Conservation (phyloP, 495 filamentous ascomycete species). For the Cercophora newfieldiana region DNA sequence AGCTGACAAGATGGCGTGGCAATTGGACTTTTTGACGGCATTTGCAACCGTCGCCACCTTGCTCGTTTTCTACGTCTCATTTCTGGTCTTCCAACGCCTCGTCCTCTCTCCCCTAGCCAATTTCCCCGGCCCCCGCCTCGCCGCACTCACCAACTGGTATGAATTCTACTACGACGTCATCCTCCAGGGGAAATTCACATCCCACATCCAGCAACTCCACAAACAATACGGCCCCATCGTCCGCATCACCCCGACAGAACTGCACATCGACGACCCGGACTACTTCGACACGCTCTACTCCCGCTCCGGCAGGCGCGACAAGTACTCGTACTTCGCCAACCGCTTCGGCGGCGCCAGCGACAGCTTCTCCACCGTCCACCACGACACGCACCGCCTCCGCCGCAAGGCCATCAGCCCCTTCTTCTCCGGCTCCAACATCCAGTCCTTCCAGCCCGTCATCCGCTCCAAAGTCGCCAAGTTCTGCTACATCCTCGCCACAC, state of each 20-base stretch:
- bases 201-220: not conserved
- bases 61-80: not conserved
- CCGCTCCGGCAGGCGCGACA: not conserved
- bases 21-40: too few species aligned
- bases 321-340: not conserved
- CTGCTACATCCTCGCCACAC: not conserved
- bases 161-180: constrained; percentile 43
- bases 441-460: not conserved
- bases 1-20: too few species aligned
- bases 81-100: constrained; percentile 41
- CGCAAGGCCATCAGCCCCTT: constrained; percentile 5
- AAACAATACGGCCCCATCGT: constrained; percentile 3
- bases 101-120: constrained; percentile 50
- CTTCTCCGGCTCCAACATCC: not conserved
- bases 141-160: constrained; percentile 49
- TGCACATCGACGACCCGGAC: constrained; percentile 6
- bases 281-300: constrained; percentile 9
- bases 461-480: not conserved
- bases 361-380: constrained; percentile 6
- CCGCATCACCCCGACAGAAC: constrained; percentile 7
- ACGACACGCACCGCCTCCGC: constrained; percentile 3
- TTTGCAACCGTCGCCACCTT: not conserved
- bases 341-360: constrained; percentile 5
- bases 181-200: not conserved
- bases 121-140: constrained; percentile 53